Percentiles rank a stretch among this genome's conserved stretches.
Conservation (phyloP, 2,329 filamentous ascomycete species). For the Pseudocercospora fuligena region DNA sequence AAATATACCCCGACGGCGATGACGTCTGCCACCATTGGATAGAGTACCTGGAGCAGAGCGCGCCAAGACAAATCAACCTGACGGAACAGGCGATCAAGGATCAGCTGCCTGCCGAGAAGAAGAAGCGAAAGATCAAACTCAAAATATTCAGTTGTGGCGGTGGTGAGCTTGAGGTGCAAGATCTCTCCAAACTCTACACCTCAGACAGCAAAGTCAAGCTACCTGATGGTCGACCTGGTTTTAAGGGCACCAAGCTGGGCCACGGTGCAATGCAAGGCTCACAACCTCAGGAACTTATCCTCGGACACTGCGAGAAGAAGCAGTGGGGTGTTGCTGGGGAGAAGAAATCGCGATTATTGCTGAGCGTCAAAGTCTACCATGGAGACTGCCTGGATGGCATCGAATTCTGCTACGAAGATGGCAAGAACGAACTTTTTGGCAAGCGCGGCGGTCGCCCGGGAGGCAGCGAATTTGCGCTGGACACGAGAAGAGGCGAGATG, state of each 20-base stretch:
- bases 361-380: slow-evolving; percentile 75
- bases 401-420: slow-evolving; percentile 92
- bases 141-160: slow-evolving; percentile 77
- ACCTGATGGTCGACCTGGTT: slow-evolving; percentile 74
- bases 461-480: slow-evolving; percentile 77
- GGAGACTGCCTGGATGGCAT: slow-evolving; percentile 79
- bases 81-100: slow-evolving; percentile 75
- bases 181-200: slow-evolving; percentile 70
- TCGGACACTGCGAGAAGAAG: slow-evolving; percentile 69
- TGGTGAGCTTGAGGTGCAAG: slow-evolving; percentile 74
- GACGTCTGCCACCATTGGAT: slow-evolving; percentile 79
- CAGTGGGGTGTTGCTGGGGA: slow-evolving; percentile 13
- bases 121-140: slow-evolving; percentile 70
- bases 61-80: slow-evolving; percentile 74
- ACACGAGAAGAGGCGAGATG: slow-evolving; percentile 82
- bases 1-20: slow-evolving; percentile 81
- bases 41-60: slow-evolving; percentile 71
- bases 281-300: slow-evolving; percentile 72
- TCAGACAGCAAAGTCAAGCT: slow-evolving; percentile 77
- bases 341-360: slow-evolving; percentile 65
- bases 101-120: slow-evolving; percentile 72
- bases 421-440: slow-evolving; percentile 82
- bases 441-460: slow-evolving; percentile 73
- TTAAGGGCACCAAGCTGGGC: slow-evolving; percentile 75
- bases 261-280: slow-evolving; percentile 72